Evolutionary conservation across 345 rosid species (phyloP).

Genomic region (Sonneratia alba): DNA sequence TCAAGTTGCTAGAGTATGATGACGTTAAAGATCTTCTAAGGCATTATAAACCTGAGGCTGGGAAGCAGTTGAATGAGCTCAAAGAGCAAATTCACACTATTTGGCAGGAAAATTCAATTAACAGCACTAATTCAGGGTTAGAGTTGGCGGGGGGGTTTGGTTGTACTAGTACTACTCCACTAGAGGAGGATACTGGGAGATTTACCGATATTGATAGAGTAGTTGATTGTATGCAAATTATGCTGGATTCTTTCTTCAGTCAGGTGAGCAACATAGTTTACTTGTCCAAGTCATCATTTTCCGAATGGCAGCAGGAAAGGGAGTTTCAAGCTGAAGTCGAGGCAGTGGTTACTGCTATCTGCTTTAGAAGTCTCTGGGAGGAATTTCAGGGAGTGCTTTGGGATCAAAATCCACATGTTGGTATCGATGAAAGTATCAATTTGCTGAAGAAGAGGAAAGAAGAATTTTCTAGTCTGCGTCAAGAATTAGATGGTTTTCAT

Average conservation of each 20-base stretch:
- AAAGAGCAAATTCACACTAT: slow-evolving; percentile 37
- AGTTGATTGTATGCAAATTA: slow-evolving; percentile 28
- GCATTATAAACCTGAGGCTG: slow-evolving; percentile 25
- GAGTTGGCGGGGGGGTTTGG: too few relatives aligned
- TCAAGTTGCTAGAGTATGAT: slow-evolving; percentile 14
- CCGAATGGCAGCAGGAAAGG: slow-evolving; percentile 46
- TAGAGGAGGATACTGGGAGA: slow-evolving; percentile 28
- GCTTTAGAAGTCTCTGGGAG: slow-evolving; percentile 38
- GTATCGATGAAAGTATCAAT: slow-evolving; percentile 21
- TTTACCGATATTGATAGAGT: slow-evolving; percentile 27
- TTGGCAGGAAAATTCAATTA: slow-evolving; percentile 18
- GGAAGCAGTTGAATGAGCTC: slow-evolving; percentile 49
- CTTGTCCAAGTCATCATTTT: slow-evolving; percentile 28
- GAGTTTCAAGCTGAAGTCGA: slow-evolving; percentile 42
- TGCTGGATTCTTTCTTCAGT: slow-evolving; percentile 27
- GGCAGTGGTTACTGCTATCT: slow-evolving; percentile 32
- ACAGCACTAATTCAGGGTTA: slow-evolving; percentile 13
- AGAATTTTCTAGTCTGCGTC: slow-evolving; percentile 54
- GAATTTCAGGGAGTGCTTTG: slow-evolving; percentile 41
- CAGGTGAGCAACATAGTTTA: slow-evolving; percentile 19
- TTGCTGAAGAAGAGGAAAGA: slow-evolving; percentile 32
- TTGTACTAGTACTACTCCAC: slow-evolving; percentile 9
- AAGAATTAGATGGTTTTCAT: slow-evolving; percentile 55
- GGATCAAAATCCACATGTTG: slow-evolving; percentile 30
- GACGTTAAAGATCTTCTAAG: slow-evolving; percentile 22